phyloP scores from a whole-genome alignment of 805 yeast species.

The Zygoascus ofunaensis region DNA sequence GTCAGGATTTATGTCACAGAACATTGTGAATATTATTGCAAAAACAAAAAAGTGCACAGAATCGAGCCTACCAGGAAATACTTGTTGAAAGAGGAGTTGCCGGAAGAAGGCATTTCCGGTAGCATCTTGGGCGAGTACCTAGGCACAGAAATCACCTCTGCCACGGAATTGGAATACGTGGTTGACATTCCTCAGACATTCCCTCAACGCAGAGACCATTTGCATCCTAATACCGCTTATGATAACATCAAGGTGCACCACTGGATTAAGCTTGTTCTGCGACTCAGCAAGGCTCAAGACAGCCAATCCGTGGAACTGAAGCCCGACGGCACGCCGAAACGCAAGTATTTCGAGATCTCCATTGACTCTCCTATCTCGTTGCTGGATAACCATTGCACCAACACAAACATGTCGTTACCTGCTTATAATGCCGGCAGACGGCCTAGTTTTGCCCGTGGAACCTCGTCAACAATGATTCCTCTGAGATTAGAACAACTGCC shows the following conservation, averaged over 20 bases:
- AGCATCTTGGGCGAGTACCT: conserved; percentile 21
- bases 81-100: conserved; percentile 60
- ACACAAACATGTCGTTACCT: conserved; percentile 30
- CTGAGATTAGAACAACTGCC: background rate
- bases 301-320: background rate
- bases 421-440: conserved; percentile 22
- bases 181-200: conserved; percentile 70
- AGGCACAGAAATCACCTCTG: conserved; percentile 22
- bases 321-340: conserved; percentile 31
- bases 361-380: conserved; percentile 92
- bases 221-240: conserved; percentile 80
- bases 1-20: conserved; percentile 81
- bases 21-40: conserved; percentile 82
- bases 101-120: conserved; percentile 24
- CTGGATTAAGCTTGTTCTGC: conserved; percentile 84
- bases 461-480: conserved; percentile 11
- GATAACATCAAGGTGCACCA: conserved; percentile 80
- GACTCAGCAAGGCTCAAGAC: conserved; percentile 49
- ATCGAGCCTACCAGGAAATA: conserved; percentile 83
- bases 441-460: conserved; percentile 10
- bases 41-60: conserved; percentile 77
- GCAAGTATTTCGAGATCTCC: conserved; percentile 88
- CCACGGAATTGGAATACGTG: conserved; percentile 59
- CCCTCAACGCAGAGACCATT: conserved; percentile 39
- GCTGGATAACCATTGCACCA: conserved; percentile 54